phyloP scores from a whole-genome alignment of 2,329 filamentous ascomycete genomes.

The Tetracladium maxilliforme region DNA sequence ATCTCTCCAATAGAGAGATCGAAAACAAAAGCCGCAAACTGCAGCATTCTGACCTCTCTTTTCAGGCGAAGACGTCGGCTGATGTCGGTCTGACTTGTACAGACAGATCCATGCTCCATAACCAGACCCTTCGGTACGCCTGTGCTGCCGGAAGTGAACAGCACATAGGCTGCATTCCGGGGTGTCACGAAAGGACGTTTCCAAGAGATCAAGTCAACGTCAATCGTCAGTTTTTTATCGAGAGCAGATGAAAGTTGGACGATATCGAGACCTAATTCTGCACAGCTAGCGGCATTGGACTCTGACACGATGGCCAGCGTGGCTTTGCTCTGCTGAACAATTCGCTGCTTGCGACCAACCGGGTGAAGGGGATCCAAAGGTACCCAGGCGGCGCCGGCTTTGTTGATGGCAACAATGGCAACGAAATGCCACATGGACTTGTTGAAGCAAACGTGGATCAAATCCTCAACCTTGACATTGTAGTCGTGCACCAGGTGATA shows the following conservation, averaged over 20 bases:
- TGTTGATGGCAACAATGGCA: conserved; percentile 18
- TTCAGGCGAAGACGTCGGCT: conserved; percentile 31
- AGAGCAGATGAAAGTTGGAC: no score
- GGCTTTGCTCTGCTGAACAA: conserved; percentile 47
- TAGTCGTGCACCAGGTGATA: conserved; percentile 42
- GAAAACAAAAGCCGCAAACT: conserved; percentile 27
- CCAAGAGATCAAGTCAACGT: conserved; percentile 6
- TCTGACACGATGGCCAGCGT: conserved; percentile 46
- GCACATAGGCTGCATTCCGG: conserved; percentile 14
- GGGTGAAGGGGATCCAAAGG: conserved; percentile 22
- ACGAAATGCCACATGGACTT: conserved; percentile 20
- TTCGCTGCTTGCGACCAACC: conserved; percentile 14
- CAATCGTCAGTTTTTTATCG: no score
- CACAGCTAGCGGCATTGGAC: no score
- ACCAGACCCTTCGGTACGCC: conserved; percentile 41
- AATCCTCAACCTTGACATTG: conserved; percentile 34
- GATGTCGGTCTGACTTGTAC: conserved; percentile 37
- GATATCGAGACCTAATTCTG: conserved; percentile 4
- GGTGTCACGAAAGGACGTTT: conserved; percentile 8
- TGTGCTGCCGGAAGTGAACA: conserved; percentile 21
- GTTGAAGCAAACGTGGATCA: conserved; percentile 19
- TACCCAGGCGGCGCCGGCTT: conserved; percentile 19
- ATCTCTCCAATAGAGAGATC: conserved; percentile 24
- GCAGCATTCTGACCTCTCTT: conserved; percentile 37
- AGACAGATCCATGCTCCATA: conserved; percentile 68